Conservation (phyloP, 176 grass and related monocot species). For the Musa itinerans region DNA sequence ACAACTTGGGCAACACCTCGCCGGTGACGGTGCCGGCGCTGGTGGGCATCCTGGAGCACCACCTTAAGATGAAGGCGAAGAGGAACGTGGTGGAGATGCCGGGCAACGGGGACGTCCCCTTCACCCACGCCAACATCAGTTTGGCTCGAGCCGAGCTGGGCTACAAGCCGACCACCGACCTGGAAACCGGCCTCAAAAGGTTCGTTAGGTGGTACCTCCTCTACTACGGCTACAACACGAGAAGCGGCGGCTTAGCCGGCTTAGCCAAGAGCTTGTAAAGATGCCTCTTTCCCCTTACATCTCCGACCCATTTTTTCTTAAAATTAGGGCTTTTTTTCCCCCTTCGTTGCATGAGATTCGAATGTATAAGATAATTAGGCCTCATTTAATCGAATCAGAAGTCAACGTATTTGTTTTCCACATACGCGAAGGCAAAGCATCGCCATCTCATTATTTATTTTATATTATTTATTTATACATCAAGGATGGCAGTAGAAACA, state of each 20-base stretch:
- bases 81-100: constrained; percentile 41
- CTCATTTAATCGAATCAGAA: too few species aligned
- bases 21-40: constrained; percentile 31
- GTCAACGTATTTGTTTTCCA: too few species aligned
- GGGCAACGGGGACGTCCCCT: constrained; percentile 37
- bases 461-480: background rate
- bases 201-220: constrained; percentile 45
- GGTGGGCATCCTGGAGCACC: constrained; percentile 28
- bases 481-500: background rate
- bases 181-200: constrained; percentile 37
- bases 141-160: constrained; percentile 31
- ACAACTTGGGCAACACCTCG: constrained; percentile 40
- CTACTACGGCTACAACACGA: constrained; percentile 32
- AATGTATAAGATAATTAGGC: too few species aligned
- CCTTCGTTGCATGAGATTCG: too few species aligned
- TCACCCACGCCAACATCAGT: constrained; percentile 43
- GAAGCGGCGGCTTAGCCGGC: background rate
- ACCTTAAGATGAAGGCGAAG: constrained; percentile 37
- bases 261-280: background rate
- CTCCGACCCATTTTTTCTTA: background rate
- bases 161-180: constrained; percentile 35
- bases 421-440: background rate
- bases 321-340: background rate
- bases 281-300: background rate
- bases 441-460: background rate